Evolutionary conservation across 225 moss, liverwort and hornwort species (phyloP).

Genomic region (Ulota crispa): DNA sequence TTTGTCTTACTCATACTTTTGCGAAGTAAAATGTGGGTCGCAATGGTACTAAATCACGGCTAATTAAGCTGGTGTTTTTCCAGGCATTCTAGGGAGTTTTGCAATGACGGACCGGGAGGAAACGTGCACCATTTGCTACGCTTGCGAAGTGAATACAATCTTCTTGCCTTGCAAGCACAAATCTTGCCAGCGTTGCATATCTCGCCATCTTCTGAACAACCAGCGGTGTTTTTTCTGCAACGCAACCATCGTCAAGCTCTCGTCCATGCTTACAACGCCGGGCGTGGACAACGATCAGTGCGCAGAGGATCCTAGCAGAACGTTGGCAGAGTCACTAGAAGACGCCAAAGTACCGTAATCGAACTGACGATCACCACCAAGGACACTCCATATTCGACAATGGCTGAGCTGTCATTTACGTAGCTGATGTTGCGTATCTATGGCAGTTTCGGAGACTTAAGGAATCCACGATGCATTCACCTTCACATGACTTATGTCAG

Average conservation of each 20-base stretch:
- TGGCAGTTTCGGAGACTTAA: not conserved
- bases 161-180: conserved; percentile 95
- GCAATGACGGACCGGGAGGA: conserved; percentile 64
- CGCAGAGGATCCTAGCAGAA: conserved; percentile 32
- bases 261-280: conserved; percentile 55
- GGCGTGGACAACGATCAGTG: conserved; percentile 48
- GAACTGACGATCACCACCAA: too few relatives aligned
- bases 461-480: not conserved
- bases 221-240: conserved; percentile 98
- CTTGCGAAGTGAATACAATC: conserved; percentile 76
- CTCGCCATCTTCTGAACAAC: conserved; percentile 87
- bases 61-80: not conserved
- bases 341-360: conserved; percentile 2
- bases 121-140: conserved; percentile 86
- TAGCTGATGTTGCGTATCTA: conserved; percentile 2
- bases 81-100: conserved; percentile 43
- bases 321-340: conserved; percentile 18
- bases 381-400: not conserved
- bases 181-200: conserved; percentile 85
- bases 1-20: not conserved
- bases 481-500: not conserved
- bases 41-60: not conserved
- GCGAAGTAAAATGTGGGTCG: not conserved
- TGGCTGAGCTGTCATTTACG: not conserved
- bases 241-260: conserved; percentile 58